Base-by-base conservation (phyloP, 768 basidiomycete species). In the Boletus vinaceobasis region DNA sequence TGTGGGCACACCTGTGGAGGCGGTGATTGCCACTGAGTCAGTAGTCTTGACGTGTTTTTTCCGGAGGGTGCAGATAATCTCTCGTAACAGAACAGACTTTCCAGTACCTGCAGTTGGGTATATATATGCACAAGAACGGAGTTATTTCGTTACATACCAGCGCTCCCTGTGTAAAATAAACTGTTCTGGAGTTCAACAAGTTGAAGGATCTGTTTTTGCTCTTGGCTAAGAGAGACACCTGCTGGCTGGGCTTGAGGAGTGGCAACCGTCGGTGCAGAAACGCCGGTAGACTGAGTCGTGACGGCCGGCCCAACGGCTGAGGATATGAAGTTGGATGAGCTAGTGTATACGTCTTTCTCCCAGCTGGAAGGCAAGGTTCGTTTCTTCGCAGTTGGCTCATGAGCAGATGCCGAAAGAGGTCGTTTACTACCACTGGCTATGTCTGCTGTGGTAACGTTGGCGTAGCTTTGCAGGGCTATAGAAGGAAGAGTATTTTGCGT, bases 131-230 rank as follows among this genome's bases (percentile, higher is more conserved):
- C 32, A 53, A 36, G 52, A 39, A 56, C 52, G 17, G 58, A 52
- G 42, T 45, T 17, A 39, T 15, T 36, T 33, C 40, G 44, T 44
- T 31, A 72, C 85, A 59, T 59, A 97, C 95, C 96, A 55, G 97
- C 97, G 75, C 90, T 93, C 27, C 97, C 97, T 2, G 96, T 99
- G 70, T 98, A 99, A 65, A 99, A 99, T 31, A 98, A 65, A 63
- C 85, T 96, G 43, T 84, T 70, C 3, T 83, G 85, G 13, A 82
- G 75, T 33, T 86, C 75, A 1, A 94, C 94, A 35, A 97, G 76
- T 54, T 81, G 79, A 56, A 97, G 74, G 45, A 99, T 90, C 55
- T 87, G 81, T 48, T 76, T 85, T 72, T 99, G 97, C 65, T 98
- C 95, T 55, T 80, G 73, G 70, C 93, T 96, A 55, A 98, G 76